Percentiles rank a stretch among this genome's conserved stretches.
These are phyloP conservation scores for Cutaneotrichosporon cyanovorans DNA, from an alignment of 1,284 basidiomycete genomes.

Conservation along the genomic window DNA sequence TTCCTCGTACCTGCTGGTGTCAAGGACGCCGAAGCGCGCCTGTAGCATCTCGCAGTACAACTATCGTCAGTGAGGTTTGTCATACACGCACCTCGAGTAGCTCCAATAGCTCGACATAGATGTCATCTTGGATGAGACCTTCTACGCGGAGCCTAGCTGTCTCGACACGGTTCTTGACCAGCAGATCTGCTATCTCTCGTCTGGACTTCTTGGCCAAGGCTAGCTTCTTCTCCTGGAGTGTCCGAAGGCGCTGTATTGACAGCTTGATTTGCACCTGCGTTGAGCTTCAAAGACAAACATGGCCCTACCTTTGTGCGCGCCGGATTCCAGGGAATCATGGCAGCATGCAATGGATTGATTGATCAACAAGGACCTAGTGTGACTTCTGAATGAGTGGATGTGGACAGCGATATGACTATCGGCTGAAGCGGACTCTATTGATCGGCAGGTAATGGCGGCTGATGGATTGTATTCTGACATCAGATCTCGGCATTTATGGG, in stretches of 20 bases:
- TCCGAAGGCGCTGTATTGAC: slow-evolving; percentile 81
- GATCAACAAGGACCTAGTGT: too few species aligned
- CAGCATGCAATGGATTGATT: too few species aligned
- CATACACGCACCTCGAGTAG: slow-evolving; percentile 59
- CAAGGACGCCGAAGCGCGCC: slow-evolving; percentile 83
- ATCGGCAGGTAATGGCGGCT: too few species aligned
- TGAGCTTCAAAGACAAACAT: too few species aligned
- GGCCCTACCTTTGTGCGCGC: background rate
- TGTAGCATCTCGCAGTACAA: slow-evolving; percentile 88
- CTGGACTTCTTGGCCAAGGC: slow-evolving; percentile 69
- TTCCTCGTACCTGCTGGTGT: slow-evolving; percentile 44
- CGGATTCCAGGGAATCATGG: background rate
- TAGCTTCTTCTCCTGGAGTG: slow-evolving; percentile 85
- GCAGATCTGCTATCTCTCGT: slow-evolving; percentile 46
- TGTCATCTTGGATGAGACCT: slow-evolving; percentile 45
- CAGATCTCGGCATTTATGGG: too few species aligned
- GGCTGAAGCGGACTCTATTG: too few species aligned
- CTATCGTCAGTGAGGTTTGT: slow-evolving; percentile 18
- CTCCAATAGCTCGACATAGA: slow-evolving; percentile 67
- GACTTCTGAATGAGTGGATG: too few species aligned
- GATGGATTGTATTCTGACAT: too few species aligned
- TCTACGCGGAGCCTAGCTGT: slow-evolving; percentile 43
- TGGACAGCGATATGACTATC: too few species aligned
- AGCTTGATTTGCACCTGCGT: slow-evolving; percentile 51
- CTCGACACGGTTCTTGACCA: slow-evolving; percentile 41